These are phyloP conservation scores for Blastobotrys ciferrii DNA, from an alignment of 1,139 yeast genomes.

Conservation along the genomic window DNA sequence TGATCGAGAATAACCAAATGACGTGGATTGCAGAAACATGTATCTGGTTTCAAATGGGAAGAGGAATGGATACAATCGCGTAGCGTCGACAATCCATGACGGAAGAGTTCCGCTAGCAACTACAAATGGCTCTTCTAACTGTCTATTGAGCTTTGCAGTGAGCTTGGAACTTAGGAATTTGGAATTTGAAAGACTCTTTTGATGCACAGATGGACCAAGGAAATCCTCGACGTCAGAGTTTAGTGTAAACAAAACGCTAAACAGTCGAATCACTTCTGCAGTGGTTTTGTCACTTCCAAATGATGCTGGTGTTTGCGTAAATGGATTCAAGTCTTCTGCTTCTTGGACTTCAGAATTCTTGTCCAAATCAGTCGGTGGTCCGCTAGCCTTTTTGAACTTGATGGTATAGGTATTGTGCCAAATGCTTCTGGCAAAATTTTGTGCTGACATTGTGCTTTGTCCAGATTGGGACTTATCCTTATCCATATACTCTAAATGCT, in stretches of 20 bases:
- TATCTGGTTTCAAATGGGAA: constrained; percentile 83
- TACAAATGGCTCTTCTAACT: constrained; percentile 83
- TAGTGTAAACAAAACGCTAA: constrained; percentile 53
- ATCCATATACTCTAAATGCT: constrained; percentile 42
- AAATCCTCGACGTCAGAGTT: constrained; percentile 39
- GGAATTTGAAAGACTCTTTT: constrained; percentile 39
- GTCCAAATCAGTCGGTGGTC: constrained; percentile 17
- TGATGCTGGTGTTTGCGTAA: constrained; percentile 32
- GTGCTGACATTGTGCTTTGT: constrained; percentile 3
- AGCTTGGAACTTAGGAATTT: constrained; percentile 74
- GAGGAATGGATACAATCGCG: constrained; percentile 73
- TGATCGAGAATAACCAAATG: constrained; percentile 86
- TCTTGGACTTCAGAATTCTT: constrained; percentile 24
- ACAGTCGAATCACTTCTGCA: constrained; percentile 51
- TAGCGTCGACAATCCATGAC: constrained; percentile 73
- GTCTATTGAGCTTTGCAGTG: constrained; percentile 83
- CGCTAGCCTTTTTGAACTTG: constrained; percentile 46
- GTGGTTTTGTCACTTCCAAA: constrained; percentile 47
- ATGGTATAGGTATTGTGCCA: constrained; percentile 61
- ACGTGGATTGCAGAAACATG: constrained; percentile 77
- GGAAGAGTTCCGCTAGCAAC: constrained; percentile 89
- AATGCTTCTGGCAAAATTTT: constrained; percentile 45
- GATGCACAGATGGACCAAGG: constrained; percentile 14
- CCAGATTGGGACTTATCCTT: constrained; percentile 13
- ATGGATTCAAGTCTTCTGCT: constrained; percentile 37